Evolutionary conservation across 164 flowering plant genomes (phyloP).

Genomic region (Buxus sempervirens): DNA sequence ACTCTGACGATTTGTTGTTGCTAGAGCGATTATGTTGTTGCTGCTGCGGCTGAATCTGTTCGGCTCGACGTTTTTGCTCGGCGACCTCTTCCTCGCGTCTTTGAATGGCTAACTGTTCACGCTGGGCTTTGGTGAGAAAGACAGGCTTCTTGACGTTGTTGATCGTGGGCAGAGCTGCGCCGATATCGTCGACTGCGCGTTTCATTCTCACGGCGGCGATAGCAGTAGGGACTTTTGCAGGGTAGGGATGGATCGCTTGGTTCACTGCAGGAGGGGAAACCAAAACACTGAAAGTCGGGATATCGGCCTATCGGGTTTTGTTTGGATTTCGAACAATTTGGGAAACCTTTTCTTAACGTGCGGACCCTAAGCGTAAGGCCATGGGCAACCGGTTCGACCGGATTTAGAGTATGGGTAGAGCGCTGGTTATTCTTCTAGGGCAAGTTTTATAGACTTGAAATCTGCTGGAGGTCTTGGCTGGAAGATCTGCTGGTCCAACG

Average conservation of each 20-base stretch:
- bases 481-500: too few species aligned
- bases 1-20: too few species aligned
- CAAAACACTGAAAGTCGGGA: too few species aligned
- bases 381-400: too few species aligned
- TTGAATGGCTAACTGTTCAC: constrained; percentile 66
- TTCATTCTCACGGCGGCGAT: constrained; percentile 22
- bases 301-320: too few species aligned
- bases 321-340: too few species aligned
- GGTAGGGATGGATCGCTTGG: constrained; percentile 12
- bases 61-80: constrained; percentile 34
- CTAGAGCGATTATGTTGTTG: constrained; percentile 10
- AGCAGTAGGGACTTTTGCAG: neutral
- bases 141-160: constrained; percentile 40
- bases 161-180: neutral
- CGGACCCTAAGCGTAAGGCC: too few species aligned
- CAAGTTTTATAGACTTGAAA: too few species aligned
- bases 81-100: constrained; percentile 50
- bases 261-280: constrained; percentile 21
- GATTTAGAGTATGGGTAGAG: too few species aligned
- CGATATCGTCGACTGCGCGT: constrained; percentile 20
- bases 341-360: too few species aligned
- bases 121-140: constrained; percentile 69
- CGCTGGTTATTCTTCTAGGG: too few species aligned
- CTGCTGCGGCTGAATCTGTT: constrained; percentile 19
- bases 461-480: too few species aligned